Base-by-base conservation (phyloP, 106 monocot genomes). In the Chionographis japonica region DNA sequence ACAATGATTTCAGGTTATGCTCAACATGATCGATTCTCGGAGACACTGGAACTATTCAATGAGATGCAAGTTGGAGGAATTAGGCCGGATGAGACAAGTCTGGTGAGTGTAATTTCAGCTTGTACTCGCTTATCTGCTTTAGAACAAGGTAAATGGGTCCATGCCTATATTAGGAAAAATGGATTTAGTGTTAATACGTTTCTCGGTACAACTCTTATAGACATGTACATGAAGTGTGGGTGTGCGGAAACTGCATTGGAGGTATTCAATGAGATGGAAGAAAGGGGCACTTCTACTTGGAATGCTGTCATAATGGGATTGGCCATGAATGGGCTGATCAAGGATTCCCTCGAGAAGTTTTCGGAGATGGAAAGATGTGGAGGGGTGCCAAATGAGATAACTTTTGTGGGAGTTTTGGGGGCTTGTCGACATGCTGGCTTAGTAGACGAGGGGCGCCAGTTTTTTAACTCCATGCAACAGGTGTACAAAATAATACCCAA, bases 141-240 rank as follows among this genome's bases (percentile, higher is more conserved):
- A 43, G 85, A 93, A 68, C 87, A 87, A 76, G 98, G 93, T 0
- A 93, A 73, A 66, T 93, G 79, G 81, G 66, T 98, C 61, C 98
- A 98, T 75, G 59, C 74, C 18, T 90, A 93, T 66, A 73, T 87
- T 59, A 78, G 19, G 62, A 81, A 77, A 42, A 77, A 80, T 39
- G 19, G 41, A 8, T 74, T 60, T 62, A 40, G 7, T 4, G 40
- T 83, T 6, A 81, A 87, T 68, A 58, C 74, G 46, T 81, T 87
- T 62, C 80, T 93, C 8, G 84, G 93, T 9, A 98, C 92, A 10
- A 68, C 86, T 53, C 71, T 98, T 12, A 56, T 98, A n/a, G 87
- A 93, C 59, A 98, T 92, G 92, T 97, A 98, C 76, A 92, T 98
- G 97, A 98, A 98, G 78, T 98, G 78, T 64, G 93, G 97, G 11